These are phyloP conservation scores for Suillus cothurnatus DNA, from an alignment of 768 basidiomycete genomes.

Conservation along the genomic window DNA sequence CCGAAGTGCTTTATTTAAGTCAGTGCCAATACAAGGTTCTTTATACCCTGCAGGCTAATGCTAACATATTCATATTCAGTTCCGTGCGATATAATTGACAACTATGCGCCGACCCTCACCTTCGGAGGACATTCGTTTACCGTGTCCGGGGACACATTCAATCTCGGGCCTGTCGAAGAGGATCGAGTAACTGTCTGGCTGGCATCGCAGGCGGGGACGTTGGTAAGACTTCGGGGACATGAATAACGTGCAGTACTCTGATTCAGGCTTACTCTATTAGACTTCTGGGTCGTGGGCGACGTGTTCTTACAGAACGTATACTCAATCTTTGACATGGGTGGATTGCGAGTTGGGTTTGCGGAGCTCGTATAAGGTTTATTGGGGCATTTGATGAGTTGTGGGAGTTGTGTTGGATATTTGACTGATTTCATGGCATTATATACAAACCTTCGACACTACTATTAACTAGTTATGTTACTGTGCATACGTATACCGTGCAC, in stretches of 20 bases:
- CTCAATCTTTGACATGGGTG: conserved; percentile 32
- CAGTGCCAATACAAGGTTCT: conserved; percentile 3
- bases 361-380: conserved; percentile 21
- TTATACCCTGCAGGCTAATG: background rate
- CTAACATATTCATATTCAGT: conserved; percentile 21
- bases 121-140: conserved; percentile 42
- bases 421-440: background rate
- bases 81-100: conserved; percentile 33
- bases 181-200: conserved; percentile 39
- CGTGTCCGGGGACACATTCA: conserved; percentile 40
- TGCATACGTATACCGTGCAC: background rate
- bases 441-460: background rate
- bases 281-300: conserved; percentile 37
- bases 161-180: conserved; percentile 39
- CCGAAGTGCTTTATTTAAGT: conserved; percentile 34
- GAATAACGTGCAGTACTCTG: background rate
- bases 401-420: background rate
- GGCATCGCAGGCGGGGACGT: conserved; percentile 33
- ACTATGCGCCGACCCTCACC: conserved; percentile 34
- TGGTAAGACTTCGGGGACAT: conserved; percentile 9
- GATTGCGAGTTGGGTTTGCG: conserved; percentile 45
- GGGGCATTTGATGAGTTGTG: conserved; percentile 3
- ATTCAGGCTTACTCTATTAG: conserved; percentile 14
- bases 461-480: background rate
- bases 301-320: conserved; percentile 38